These are phyloP conservation scores for Coffea canephora DNA, from an alignment of 257 asterid species.

Conservation along the genomic window DNA sequence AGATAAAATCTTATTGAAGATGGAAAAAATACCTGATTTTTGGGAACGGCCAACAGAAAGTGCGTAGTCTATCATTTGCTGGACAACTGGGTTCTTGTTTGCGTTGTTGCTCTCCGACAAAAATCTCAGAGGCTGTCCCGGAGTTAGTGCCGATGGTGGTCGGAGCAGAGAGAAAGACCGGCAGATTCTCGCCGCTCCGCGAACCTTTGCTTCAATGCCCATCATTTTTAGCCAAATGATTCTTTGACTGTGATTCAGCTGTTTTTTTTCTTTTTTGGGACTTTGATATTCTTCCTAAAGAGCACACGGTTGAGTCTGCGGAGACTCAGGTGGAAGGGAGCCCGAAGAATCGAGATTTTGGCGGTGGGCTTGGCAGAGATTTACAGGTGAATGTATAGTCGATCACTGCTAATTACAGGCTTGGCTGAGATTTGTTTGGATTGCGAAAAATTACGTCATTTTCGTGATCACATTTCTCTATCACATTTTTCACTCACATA, in stretches of 20 bases:
- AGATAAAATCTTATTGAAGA: neutral
- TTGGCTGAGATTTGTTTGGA: no score
- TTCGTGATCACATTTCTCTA: no score
- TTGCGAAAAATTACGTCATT: no score
- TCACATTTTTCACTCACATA: no score
- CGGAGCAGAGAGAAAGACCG: slow-evolving; percentile 29
- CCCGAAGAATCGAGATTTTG: no score
- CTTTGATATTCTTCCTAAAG: no score
- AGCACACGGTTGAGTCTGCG: no score
- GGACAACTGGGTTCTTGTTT: slow-evolving; percentile 50
- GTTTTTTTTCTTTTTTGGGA: no score
- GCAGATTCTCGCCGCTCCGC: slow-evolving; percentile 35
- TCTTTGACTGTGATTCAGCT: neutral
- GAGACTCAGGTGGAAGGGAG: no score
- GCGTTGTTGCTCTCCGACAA: slow-evolving; percentile 28
- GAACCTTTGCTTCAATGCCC: slow-evolving; percentile 40
- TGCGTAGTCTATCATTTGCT: slow-evolving; percentile 81
- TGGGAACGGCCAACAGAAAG: slow-evolving; percentile 64
- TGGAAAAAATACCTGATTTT: slow-evolving; percentile 52
- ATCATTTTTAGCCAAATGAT: slow-evolving; percentile 33
- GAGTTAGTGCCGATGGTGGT: slow-evolving; percentile 28
- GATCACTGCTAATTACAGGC: no score
- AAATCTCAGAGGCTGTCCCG: slow-evolving; percentile 35
- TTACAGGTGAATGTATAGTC: no score
- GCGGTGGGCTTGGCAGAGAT: no score